A percentile compares a stretch with the other conserved stretches of the same genome.
phyloP scores from a whole-genome alignment of 139 green algal species.

The Eudorina sp. region DNA sequence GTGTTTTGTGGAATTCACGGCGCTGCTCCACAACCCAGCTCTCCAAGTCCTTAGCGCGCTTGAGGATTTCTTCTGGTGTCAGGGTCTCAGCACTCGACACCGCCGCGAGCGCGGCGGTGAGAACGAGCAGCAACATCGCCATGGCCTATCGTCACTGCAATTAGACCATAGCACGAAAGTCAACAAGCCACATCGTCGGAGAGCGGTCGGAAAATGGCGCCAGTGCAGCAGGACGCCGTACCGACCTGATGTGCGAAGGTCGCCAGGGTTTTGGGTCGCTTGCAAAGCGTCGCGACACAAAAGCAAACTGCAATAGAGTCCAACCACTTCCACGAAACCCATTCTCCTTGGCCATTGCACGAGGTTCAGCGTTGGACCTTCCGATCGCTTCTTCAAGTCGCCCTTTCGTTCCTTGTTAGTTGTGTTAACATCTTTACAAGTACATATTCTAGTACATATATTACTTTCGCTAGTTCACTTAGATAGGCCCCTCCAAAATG shows the following conservation, averaged over 20 bases:
- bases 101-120: slow-evolving; percentile 7
- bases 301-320: too few species aligned
- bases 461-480: not conserved
- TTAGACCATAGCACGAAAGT: too few species aligned
- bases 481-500: slow-evolving; percentile 47
- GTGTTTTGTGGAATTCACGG: slow-evolving; percentile 71
- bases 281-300: too few species aligned
- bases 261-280: too few species aligned
- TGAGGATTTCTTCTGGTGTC: not conserved
- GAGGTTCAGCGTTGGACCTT: too few species aligned
- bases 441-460: not conserved
- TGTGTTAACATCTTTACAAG: not conserved
- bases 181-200: too few species aligned
- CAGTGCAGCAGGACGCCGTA: too few species aligned
- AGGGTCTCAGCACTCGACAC: not conserved
- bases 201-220: too few species aligned
- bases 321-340: too few species aligned
- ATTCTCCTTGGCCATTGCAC: too few species aligned
- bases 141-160: too few species aligned
- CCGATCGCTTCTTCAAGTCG: not conserved
- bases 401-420: not conserved
- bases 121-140: not conserved
- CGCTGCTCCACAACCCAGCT: slow-evolving; percentile 52
- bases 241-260: too few species aligned
- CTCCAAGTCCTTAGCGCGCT: slow-evolving; percentile 12